These are phyloP conservation scores for Orbilia oligospora DNA, from an alignment of 2,329 filamentous ascomycete genomes.

Conservation along the genomic window DNA sequence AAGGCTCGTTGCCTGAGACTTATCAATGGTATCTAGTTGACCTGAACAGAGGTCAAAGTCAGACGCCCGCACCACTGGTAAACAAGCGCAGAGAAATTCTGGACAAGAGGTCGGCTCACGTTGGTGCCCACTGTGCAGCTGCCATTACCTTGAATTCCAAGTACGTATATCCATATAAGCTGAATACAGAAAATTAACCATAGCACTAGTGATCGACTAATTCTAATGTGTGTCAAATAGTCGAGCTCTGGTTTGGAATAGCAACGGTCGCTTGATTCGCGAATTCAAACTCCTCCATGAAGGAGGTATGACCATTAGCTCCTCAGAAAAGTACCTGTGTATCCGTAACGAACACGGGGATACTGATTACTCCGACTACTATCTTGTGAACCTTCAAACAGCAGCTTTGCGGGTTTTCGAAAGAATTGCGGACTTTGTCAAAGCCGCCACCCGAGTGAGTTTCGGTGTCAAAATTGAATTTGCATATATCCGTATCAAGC, in stretches of 20 bases:
- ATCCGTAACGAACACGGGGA: slow-evolving; percentile 25
- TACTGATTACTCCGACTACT: slow-evolving; percentile 26
- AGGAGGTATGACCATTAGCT: slow-evolving; percentile 12
- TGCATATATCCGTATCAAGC: not conserved
- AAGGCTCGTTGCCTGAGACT: not conserved
- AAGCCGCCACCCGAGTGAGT: not conserved
- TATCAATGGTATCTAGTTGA: slow-evolving; percentile 15
- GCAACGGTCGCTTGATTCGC: slow-evolving; percentile 17
- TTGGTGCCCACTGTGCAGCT: slow-evolving; percentile 24
- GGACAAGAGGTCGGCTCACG: not conserved
- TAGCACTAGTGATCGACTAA: slow-evolving; percentile 10
- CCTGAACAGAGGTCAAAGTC: not conserved
- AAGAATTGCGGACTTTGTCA: slow-evolving; percentile 9
- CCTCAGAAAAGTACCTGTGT: slow-evolving; percentile 35
- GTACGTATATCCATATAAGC: slow-evolving; percentile 9
- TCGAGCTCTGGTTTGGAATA: slow-evolving; percentile 39
- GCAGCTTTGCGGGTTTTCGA: slow-evolving; percentile 10
- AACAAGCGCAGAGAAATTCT: slow-evolving; percentile 33
- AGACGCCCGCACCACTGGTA: not conserved
- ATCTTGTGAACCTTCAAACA: slow-evolving; percentile 19
- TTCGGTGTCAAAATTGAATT: not conserved
- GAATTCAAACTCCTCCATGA: slow-evolving; percentile 32
- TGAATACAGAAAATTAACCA: not conserved
- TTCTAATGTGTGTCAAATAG: not conserved
- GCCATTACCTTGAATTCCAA: not conserved